A percentile compares a stretch with the other conserved stretches of the same genome.
phyloP scores from a whole-genome alignment of 345 rosid species.

The Ailanthus altissimus region DNA sequence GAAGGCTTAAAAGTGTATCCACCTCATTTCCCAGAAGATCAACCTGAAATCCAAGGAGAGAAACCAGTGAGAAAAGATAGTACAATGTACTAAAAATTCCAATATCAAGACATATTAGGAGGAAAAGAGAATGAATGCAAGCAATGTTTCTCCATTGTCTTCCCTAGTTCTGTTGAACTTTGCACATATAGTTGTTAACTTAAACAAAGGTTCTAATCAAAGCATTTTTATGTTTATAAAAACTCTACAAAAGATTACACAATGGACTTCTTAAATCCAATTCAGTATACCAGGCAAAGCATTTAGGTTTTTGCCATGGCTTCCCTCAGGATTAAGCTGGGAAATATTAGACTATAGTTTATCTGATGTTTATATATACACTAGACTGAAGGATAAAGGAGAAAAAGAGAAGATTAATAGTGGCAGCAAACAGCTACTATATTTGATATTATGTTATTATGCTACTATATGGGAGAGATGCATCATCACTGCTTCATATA shows the following conservation, averaged over 20 bases:
- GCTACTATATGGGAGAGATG: no score
- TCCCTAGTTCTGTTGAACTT: not conserved
- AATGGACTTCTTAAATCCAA: not conserved
- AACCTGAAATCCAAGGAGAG: conserved; percentile 57
- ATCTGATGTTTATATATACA: not conserved
- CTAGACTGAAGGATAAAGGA: not conserved
- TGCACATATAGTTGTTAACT: not conserved
- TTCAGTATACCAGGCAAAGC: not conserved
- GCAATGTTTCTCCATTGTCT: not conserved
- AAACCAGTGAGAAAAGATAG: conserved; percentile 9
- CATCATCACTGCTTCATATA: no score
- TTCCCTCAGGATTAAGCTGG: not conserved
- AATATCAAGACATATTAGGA: not conserved
- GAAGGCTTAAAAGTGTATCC: conserved; percentile 68
- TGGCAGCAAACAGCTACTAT: not conserved
- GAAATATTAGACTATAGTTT: not conserved
- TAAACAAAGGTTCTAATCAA: not conserved
- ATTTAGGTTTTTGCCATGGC: not conserved
- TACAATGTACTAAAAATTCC: not conserved
- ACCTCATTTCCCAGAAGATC: conserved; percentile 94
- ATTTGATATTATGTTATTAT: not conserved
- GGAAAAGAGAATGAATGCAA: not conserved
- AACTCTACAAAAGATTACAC: not conserved
- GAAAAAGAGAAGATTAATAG: not conserved
- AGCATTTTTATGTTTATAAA: not conserved